These are phyloP conservation scores for Lenwebbia sp. DNA, from an alignment of 345 rosid species.

Conservation along the genomic window DNA sequence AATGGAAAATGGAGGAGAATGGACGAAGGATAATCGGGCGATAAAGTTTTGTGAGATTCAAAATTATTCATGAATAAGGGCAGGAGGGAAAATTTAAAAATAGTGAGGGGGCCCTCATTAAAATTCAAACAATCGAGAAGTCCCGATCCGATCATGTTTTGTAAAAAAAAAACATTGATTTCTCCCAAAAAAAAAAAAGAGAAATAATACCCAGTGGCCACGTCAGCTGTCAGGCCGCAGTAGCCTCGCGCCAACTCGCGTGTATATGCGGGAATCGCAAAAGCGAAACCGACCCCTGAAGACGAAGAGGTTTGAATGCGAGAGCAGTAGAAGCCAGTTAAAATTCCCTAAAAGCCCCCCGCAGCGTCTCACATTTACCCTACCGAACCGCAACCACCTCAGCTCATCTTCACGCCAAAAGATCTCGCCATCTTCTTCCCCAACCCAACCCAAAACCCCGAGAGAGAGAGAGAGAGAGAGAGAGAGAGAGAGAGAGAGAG, in stretches of 20 bases:
- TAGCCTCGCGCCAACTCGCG: background rate
- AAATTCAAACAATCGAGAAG: background rate
- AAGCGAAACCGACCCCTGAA: background rate
- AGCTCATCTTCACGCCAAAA: background rate
- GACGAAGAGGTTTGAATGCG: background rate
- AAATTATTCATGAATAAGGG: background rate
- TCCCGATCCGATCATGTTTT: background rate
- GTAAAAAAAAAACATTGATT: no score
- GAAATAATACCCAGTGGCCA: background rate
- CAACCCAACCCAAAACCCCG: no score
- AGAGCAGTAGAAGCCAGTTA: background rate
- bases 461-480: no score
- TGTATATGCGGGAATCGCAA: background rate
- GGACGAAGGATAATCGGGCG: background rate
- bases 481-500: no score
- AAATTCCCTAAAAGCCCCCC: background rate
- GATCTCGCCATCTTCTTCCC: no score
- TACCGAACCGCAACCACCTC: background rate
- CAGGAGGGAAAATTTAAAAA: background rate
- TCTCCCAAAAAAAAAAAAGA: background rate
- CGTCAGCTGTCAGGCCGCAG: background rate
- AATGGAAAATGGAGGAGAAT: background rate
- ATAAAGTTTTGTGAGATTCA: background rate
- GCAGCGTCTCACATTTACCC: background rate
- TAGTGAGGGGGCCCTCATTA: background rate